A percentile compares a stretch with the other conserved stretches of the same genome.
phyloP scores from a whole-genome alignment of 2,329 filamentous ascomycete species.

The Talaromyces piceae region DNA sequence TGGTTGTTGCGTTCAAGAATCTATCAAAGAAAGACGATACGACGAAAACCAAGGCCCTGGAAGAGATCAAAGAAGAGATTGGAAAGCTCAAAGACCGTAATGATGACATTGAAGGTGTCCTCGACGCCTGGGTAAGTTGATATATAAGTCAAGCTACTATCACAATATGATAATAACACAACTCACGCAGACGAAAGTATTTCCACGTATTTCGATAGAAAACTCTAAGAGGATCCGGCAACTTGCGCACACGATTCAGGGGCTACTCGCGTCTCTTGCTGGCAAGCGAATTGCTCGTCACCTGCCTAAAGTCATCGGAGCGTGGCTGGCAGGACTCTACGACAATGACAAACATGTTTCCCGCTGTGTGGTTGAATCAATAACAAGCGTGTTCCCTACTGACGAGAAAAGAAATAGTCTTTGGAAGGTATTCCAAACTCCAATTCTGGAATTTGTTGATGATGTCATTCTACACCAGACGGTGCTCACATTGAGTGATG shows the following conservation, averaged over 20 bases:
- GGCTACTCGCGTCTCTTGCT: slow-evolving; percentile 48
- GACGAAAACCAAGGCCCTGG: slow-evolving; percentile 83
- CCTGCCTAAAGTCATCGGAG: slow-evolving; percentile 68
- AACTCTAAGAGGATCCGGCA: slow-evolving; percentile 81
- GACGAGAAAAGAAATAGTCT: slow-evolving; percentile 71
- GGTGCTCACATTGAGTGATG: slow-evolving; percentile 75
- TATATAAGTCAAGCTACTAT: background rate
- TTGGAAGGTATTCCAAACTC: slow-evolving; percentile 71
- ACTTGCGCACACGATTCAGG: slow-evolving; percentile 70
- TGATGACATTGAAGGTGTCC: slow-evolving; percentile 64
- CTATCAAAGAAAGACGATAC: slow-evolving; percentile 85
- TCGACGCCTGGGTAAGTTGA: slow-evolving; percentile 75
- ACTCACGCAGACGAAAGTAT: slow-evolving; percentile 63
- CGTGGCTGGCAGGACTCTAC: slow-evolving; percentile 87
- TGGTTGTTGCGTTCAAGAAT: slow-evolving; percentile 88
- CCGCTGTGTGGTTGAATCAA: slow-evolving; percentile 67
- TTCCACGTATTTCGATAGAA: slow-evolving; percentile 84
- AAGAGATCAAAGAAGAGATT: slow-evolving; percentile 67
- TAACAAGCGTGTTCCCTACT: slow-evolving; percentile 67
- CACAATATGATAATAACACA: slow-evolving; percentile 28
- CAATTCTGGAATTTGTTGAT: slow-evolving; percentile 74
- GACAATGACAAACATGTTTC: slow-evolving; percentile 74
- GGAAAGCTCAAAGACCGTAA: slow-evolving; percentile 46
- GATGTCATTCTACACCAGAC: slow-evolving; percentile 74
- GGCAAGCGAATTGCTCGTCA: slow-evolving; percentile 79